A percentile compares a stretch with the other conserved stretches of the same genome.
Evolutionary conservation across 257 asterid species (phyloP).

Genomic region (Scutellaria barbata): DNA sequence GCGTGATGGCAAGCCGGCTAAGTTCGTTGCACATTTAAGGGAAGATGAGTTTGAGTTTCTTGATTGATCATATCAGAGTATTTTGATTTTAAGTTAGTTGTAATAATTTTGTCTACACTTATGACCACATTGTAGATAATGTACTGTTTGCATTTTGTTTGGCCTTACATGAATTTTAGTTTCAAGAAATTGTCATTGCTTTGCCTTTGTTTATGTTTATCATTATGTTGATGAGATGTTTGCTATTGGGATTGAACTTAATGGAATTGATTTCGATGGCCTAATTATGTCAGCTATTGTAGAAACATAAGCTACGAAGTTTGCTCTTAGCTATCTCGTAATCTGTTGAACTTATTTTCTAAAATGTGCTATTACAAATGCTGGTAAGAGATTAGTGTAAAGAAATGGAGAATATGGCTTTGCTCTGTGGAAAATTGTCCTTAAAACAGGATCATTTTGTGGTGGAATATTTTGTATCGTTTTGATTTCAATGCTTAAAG

Average conservation of each 20-base stretch:
- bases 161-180: conserved; percentile 21
- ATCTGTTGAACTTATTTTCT: background rate
- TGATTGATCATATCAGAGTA: conserved; percentile 50
- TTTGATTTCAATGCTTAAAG: conserved; percentile 5
- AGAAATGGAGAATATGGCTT: background rate
- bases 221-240: conserved; percentile 22
- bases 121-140: conserved; percentile 46
- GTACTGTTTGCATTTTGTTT: conserved; percentile 31
- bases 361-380: background rate
- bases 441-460: conserved; percentile 1
- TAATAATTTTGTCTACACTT: conserved; percentile 35
- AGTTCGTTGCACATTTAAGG: conserved; percentile 74
- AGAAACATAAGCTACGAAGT: background rate
- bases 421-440: conserved; percentile 10
- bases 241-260: background rate
- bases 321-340: background rate
- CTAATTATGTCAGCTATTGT: background rate
- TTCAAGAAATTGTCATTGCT: conserved; percentile 19
- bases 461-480: conserved; percentile 13
- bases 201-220: conserved; percentile 4
- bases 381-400: background rate
- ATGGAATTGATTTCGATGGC: background rate
- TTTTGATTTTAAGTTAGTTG: conserved; percentile 32
- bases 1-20: conserved; percentile 66
- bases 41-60: conserved; percentile 95